Evolutionary conservation across 371 early-diverging fungal species (phyloP).

Genomic region (Rhizopus stolonifer): DNA sequence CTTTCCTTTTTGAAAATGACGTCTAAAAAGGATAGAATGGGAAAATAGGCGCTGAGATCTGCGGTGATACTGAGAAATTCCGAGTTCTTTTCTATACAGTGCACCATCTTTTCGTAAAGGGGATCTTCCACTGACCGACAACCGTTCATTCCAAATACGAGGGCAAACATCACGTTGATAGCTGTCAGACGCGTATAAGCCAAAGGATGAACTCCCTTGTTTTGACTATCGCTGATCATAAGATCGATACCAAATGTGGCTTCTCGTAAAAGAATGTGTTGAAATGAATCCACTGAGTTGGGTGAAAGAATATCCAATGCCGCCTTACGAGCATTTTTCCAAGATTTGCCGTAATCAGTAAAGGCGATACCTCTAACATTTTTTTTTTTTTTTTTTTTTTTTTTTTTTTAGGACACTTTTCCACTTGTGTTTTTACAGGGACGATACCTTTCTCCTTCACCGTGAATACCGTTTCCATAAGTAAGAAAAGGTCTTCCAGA

Average conservation of each 20-base stretch:
- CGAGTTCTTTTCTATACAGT: not conserved
- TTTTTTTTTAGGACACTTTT: not conserved
- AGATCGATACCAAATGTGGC: not conserved
- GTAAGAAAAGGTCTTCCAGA: constrained; percentile 15
- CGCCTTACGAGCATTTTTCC: constrained; percentile 2
- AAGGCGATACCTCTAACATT: constrained; percentile 9
- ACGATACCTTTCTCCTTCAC: constrained; percentile 17
- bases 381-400: not conserved
- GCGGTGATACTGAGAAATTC: not conserved
- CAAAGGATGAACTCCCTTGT: constrained; percentile 6
- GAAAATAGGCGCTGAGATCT: constrained; percentile 8
- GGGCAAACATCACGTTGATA: constrained; percentile 9
- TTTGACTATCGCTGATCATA: constrained; percentile 3
- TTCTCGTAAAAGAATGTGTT: not conserved
- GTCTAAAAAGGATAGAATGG: constrained; percentile 16
- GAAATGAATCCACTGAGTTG: constrained; percentile 1
- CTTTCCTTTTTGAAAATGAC: constrained; percentile 8
- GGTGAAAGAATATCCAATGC: constrained; percentile 2
- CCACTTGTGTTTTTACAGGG: too few relatives aligned
- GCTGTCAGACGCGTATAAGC: constrained; percentile 3
- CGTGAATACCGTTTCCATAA: constrained; percentile 8
- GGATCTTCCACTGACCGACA: constrained; percentile 8
- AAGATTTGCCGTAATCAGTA: not conserved
- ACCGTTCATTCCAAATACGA: constrained; percentile 4
- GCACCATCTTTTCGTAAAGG: constrained; percentile 3